Evolutionary conservation across 2,329 filamentous ascomycete genomes (phyloP).

Genomic region (Colletotrichum agaves): DNA sequence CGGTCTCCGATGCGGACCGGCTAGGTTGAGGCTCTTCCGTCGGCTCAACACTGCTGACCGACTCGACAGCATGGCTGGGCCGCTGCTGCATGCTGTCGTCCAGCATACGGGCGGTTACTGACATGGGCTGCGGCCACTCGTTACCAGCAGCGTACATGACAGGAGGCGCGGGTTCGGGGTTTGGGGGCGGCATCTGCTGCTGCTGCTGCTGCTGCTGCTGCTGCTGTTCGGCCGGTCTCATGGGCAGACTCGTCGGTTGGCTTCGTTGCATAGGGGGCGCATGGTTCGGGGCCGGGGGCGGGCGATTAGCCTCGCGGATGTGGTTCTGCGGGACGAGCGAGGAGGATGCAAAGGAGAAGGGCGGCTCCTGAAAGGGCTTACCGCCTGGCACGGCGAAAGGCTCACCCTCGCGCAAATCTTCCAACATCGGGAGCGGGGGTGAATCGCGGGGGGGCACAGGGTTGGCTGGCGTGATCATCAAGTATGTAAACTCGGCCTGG

Average conservation of each 20-base stretch:
- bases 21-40: slow-evolving; percentile 53
- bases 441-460: slow-evolving; percentile 73
- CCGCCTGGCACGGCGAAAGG: slow-evolving; percentile 56
- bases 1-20: slow-evolving; percentile 62
- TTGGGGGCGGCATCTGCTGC: slow-evolving; percentile 64
- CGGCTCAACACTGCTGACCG: slow-evolving; percentile 51
- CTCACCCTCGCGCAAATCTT: slow-evolving; percentile 68
- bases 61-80: slow-evolving; percentile 53
- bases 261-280: slow-evolving; percentile 64
- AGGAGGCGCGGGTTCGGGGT: slow-evolving; percentile 58
- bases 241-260: slow-evolving; percentile 46
- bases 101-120: slow-evolving; percentile 43
- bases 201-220: slow-evolving; percentile 56
- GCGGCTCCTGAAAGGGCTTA: slow-evolving; percentile 49
- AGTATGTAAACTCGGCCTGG: slow-evolving; percentile 73
- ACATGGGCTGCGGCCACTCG: slow-evolving; percentile 47
- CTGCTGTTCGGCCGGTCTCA: slow-evolving; percentile 53
- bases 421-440: slow-evolving; percentile 66
- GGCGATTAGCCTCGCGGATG: slow-evolving; percentile 64
- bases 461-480: slow-evolving; percentile 75
- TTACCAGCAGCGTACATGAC: slow-evolving; percentile 48
- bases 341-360: slow-evolving; percentile 42
- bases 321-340: slow-evolving; percentile 60
- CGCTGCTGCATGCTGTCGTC: slow-evolving; percentile 47
- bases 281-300: slow-evolving; percentile 67